Evolutionary conservation across 306 rosid genomes (phyloP).

Genomic region (Pterocarpus santalinus): DNA sequence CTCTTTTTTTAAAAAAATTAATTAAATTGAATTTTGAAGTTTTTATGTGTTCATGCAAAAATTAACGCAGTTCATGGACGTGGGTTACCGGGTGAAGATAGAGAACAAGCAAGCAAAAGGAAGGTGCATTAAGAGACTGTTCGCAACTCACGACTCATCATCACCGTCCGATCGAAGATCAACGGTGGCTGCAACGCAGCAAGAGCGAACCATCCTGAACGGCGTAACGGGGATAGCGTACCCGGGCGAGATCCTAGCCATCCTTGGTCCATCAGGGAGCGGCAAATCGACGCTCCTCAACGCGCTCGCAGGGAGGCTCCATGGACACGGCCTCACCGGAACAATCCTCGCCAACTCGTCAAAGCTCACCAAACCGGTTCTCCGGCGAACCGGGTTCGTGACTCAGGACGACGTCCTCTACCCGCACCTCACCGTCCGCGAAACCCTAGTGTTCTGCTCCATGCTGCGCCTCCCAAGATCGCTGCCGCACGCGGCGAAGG

Average conservation of each 20-base stretch:
- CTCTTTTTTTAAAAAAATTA: not conserved
- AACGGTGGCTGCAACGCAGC: constrained; percentile 14
- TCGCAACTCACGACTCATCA: not conserved
- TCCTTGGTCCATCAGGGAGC: constrained; percentile 91
- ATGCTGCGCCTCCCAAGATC: constrained; percentile 74
- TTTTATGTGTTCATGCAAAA: constrained; percentile 54
- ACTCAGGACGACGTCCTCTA: constrained; percentile 84
- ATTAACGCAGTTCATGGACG: constrained; percentile 80
- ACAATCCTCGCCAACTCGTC: constrained; percentile 69
- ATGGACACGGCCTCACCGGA: constrained; percentile 66
- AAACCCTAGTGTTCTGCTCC: constrained; percentile 81
- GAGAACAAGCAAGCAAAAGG: constrained; percentile 49
- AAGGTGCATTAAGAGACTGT: constrained; percentile 50
- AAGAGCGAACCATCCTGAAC: constrained; percentile 66
- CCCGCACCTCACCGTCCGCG: constrained; percentile 85
- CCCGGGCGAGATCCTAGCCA: constrained; percentile 86
- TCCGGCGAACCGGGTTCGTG: constrained; percentile 80
- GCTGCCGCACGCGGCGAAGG: constrained; percentile 50
- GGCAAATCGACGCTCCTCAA: constrained; percentile 90
- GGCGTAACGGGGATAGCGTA: constrained; percentile 78
- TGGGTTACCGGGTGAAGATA: constrained; percentile 64
- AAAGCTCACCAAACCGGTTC: constrained; percentile 56
- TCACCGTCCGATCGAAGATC: constrained; percentile 45
- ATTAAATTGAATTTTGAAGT: not conserved
- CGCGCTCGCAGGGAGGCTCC: constrained; percentile 74